phyloP scores from a whole-genome alignment of 768 basidiomycete genomes.

The Rhizopogon vesiculosus region DNA sequence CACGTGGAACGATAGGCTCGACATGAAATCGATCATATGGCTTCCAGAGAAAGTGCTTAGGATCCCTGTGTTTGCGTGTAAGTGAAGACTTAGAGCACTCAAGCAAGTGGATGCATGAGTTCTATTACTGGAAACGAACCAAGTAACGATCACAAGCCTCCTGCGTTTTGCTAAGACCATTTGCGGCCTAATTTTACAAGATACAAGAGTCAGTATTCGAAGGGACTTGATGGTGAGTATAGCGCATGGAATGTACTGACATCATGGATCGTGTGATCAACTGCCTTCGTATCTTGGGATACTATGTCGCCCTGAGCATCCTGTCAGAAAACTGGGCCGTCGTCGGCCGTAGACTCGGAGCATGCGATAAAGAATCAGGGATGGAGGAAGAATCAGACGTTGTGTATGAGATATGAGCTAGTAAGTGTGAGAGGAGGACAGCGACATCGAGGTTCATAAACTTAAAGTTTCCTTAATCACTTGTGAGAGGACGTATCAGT shows the following conservation, averaged over 20 bases:
- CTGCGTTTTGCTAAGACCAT: not conserved
- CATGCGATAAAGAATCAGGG: no score
- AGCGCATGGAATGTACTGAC: no score
- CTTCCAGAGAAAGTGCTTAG: rapidly evolving
- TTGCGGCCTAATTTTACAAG: not conserved
- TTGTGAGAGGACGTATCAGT: no score
- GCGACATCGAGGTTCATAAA: no score
- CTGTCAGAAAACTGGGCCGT: not conserved
- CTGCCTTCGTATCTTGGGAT: not conserved
- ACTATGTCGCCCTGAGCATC: not conserved
- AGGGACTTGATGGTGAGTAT: no score
- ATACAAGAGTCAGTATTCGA: no score
- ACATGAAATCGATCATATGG: not conserved
- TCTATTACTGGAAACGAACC: not conserved
- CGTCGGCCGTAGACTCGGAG: no score
- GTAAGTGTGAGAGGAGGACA: no score
- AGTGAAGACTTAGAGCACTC: not conserved
- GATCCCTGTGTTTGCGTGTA: not conserved
- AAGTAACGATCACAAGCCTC: not conserved
- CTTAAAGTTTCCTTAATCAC: no score
- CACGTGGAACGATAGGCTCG: constrained; percentile 4
- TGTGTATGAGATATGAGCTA: no score
- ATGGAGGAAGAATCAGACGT: no score
- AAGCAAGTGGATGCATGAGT: not conserved
- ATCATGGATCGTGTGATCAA: no score